A percentile compares a stretch with the other conserved stretches of the same genome.
These are phyloP conservation scores for Escovopsis sp. DNA, from an alignment of 2,329 filamentous ascomycete species.

Conservation along the genomic window DNA sequence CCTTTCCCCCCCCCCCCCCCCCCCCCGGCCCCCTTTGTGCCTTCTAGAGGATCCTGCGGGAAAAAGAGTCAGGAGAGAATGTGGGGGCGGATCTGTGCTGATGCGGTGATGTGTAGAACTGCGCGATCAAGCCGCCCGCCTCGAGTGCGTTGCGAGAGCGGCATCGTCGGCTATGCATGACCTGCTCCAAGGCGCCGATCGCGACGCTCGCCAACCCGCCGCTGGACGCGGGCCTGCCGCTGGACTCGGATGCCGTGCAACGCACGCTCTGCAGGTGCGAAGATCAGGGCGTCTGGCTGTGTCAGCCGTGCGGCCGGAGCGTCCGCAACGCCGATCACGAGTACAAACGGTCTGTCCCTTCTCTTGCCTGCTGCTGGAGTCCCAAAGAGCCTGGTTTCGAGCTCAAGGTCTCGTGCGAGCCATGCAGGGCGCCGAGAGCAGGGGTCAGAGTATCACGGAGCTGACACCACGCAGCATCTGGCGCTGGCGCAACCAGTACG, in stretches of 20 bases:
- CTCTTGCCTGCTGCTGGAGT: background rate
- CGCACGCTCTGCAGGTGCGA: slow-evolving; percentile 38
- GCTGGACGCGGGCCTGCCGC: slow-evolving; percentile 28
- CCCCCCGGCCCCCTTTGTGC: too few relatives aligned
- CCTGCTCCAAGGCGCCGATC: slow-evolving; percentile 61
- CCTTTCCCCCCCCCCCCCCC: background rate
- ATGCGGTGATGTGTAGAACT: slow-evolving; percentile 51
- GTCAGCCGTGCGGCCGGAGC: slow-evolving; percentile 64
- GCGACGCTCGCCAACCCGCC: slow-evolving; percentile 33
- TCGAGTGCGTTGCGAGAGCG: slow-evolving; percentile 52
- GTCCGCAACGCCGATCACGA: slow-evolving; percentile 46
- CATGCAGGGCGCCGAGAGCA: too few relatives aligned
- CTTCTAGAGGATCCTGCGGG: too few relatives aligned
- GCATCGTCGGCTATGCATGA: slow-evolving; percentile 65
- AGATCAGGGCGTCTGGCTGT: slow-evolving; percentile 60
- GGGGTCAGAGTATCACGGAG: background rate
- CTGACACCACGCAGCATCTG: slow-evolving; percentile 44
- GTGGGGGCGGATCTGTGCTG: background rate
- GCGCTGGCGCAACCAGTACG: slow-evolving; percentile 81
- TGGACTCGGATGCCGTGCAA: slow-evolving; percentile 42
- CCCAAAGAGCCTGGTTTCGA: background rate
- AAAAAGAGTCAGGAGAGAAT: background rate
- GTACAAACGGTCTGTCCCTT: slow-evolving; percentile 37
- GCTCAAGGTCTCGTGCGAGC: too few relatives aligned
- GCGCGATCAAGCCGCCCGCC: slow-evolving; percentile 69